Evolutionary conservation across 2,329 filamentous ascomycete genomes (phyloP).

Genomic region (Gaeumannomyces sp.): DNA sequence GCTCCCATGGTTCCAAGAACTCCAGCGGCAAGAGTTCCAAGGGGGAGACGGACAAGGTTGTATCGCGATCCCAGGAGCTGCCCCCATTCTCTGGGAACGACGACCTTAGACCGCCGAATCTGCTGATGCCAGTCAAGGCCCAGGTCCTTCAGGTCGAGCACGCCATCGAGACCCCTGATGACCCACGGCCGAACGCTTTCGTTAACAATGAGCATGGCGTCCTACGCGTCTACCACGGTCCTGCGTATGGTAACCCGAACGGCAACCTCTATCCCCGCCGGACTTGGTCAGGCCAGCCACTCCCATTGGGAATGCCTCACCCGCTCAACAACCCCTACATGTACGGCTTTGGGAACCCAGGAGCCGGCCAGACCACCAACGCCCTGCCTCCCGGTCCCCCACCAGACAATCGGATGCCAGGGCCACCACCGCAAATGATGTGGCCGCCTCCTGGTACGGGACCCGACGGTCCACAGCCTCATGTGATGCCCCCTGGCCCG

Average conservation of each 20-base stretch:
- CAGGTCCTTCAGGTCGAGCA: conserved; percentile 50
- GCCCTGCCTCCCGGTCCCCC: not conserved
- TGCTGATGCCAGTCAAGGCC: conserved; percentile 41
- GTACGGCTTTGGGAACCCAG: conserved; percentile 26
- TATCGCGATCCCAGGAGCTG: conserved; percentile 12
- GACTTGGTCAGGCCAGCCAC: conserved; percentile 23
- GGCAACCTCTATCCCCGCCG: conserved; percentile 40
- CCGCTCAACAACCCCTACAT: conserved; percentile 37
- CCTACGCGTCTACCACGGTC: conserved; percentile 52
- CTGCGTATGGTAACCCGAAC: conserved; percentile 45
- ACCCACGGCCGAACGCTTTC: conserved; percentile 55
- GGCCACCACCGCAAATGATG: not conserved
- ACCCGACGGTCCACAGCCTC: not conserved
- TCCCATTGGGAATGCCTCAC: conserved; percentile 38
- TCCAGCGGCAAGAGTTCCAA: conserved; percentile 12
- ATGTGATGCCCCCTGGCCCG: not conserved
- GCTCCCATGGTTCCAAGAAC: conserved; percentile 5
- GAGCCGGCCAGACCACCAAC: conserved; percentile 13
- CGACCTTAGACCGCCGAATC: conserved; percentile 32
- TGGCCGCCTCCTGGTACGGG: not conserved
- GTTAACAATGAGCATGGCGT: conserved; percentile 46
- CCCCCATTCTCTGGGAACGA: conserved; percentile 19
- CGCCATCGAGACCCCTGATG: conserved; percentile 43
- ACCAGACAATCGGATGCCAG: not conserved
- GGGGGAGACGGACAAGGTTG: not conserved